Evolutionary conservation across 73 alveolate genomes (phyloP).

Genomic region (Stentor roeselii): DNA sequence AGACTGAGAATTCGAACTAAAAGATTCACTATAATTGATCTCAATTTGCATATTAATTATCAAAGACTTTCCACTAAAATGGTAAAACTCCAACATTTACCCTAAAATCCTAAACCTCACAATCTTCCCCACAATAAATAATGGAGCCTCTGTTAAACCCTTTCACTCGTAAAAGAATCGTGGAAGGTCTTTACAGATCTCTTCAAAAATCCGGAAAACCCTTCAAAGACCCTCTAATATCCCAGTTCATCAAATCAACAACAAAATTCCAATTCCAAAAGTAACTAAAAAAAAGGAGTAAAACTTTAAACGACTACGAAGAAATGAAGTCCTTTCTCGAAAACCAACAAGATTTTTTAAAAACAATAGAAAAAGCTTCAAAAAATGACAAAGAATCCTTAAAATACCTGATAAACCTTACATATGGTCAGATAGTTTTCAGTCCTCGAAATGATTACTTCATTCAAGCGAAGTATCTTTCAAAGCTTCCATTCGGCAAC

Average conservation of each 20-base stretch:
- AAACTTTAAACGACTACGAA: background rate
- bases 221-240: background rate
- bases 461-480: conserved; percentile 10
- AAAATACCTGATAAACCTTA: background rate
- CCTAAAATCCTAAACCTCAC: too few species aligned
- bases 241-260: background rate
- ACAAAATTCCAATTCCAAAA: too few species aligned
- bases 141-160: background rate
- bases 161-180: background rate
- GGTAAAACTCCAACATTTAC: too few species aligned
- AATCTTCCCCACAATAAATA: too few species aligned
- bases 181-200: background rate
- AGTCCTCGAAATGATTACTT: conserved; percentile 14
- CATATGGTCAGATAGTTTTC: conserved; percentile 4
- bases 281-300: too few species aligned
- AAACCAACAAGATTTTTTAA: background rate
- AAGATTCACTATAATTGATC: background rate
- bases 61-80: too few species aligned
- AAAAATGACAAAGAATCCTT: background rate
- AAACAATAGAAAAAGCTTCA: background rate
- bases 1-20: background rate
- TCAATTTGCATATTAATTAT: too few species aligned
- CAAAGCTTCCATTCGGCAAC: conserved; percentile 17
- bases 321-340: background rate
- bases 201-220: background rate